These are phyloP conservation scores for Macrotyloma uniflorum DNA, from an alignment of 306 rosid species.

Conservation along the genomic window DNA sequence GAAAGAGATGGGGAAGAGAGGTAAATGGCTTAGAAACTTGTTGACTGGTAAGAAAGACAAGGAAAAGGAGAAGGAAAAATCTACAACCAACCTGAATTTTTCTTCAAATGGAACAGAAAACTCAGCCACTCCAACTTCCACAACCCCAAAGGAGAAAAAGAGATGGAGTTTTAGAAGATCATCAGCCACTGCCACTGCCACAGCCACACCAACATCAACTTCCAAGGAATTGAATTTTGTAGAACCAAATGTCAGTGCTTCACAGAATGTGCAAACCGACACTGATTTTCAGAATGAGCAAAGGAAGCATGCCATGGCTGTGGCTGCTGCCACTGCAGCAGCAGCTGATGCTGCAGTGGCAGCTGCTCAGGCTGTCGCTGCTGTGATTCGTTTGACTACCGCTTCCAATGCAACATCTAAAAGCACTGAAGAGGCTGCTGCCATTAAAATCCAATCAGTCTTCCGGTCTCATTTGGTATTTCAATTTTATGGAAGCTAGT, in stretches of 20 bases:
- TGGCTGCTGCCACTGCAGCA: constrained; percentile 64
- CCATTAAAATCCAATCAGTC: constrained; percentile 72
- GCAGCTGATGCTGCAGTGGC: constrained; percentile 70
- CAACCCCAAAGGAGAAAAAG: constrained; percentile 72
- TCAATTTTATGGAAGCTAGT: background rate
- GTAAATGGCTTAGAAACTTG: constrained; percentile 80
- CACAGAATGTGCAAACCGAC: constrained; percentile 37
- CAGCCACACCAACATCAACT: constrained; percentile 35
- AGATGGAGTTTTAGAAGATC: constrained; percentile 95
- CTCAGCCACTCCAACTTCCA: constrained; percentile 59
- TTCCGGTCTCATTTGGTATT: constrained; percentile 85
- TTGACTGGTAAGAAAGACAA: constrained; percentile 77
- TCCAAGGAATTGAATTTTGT: constrained; percentile 51
- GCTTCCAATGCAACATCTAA: constrained; percentile 44
- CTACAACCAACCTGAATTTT: constrained; percentile 39
- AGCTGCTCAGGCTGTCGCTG: constrained; percentile 79
- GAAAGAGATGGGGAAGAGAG: constrained; percentile 74
- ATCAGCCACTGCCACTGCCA: constrained; percentile 56
- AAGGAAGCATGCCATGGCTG: constrained; percentile 70
- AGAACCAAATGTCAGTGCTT: constrained; percentile 42
- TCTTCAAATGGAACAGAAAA: constrained; percentile 48
- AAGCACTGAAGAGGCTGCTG: constrained; percentile 67
- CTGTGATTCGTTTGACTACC: constrained; percentile 55
- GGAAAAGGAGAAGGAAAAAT: constrained; percentile 51
- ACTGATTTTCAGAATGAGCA: constrained; percentile 59